Evolutionary conservation across 2,329 filamentous ascomycete species (phyloP).

Genomic region (Epichloe coenophiala): DNA sequence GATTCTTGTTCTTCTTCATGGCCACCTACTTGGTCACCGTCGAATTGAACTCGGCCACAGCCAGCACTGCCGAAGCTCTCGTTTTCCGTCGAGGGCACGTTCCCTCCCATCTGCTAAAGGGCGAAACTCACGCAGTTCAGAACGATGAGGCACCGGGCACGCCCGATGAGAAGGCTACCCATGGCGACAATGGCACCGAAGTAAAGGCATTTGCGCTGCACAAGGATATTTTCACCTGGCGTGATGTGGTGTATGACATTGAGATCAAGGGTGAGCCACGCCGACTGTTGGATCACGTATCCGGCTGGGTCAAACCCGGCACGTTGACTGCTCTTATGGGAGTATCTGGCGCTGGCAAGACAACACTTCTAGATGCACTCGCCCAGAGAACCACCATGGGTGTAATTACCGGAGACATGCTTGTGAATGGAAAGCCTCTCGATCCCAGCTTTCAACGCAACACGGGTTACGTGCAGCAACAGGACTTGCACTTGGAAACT

Average conservation of each 20-base stretch:
- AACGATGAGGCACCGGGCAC: constrained; percentile 18
- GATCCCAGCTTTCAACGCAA: constrained; percentile 48
- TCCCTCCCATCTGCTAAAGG: constrained; percentile 26
- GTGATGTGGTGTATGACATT: constrained; percentile 56
- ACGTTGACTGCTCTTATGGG: constrained; percentile 71
- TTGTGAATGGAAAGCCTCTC: constrained; percentile 46
- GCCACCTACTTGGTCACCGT: constrained; percentile 46
- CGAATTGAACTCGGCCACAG: constrained; percentile 50
- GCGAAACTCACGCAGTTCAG: constrained; percentile 15
- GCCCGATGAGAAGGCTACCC: constrained; percentile 5
- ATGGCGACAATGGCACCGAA: constrained; percentile 7
- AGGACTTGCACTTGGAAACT: constrained; percentile 44
- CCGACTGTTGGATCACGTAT: constrained; percentile 64
- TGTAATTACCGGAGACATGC: constrained; percentile 51
- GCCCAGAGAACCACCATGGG: constrained; percentile 42
- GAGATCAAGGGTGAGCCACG: constrained; percentile 61
- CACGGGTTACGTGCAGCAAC: constrained; percentile 55
- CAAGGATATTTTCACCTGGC: constrained; percentile 62
- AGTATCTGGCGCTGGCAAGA: constrained; percentile 35
- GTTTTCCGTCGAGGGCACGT: constrained; percentile 48
- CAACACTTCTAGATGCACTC: constrained; percentile 28
- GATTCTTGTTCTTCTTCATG: constrained; percentile 51
- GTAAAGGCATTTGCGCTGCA: constrained; percentile 25
- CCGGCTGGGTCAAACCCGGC: constrained; percentile 83
- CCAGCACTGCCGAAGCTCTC: constrained; percentile 53